These are phyloP conservation scores for Aristolochia contorta DNA, from an alignment of 164 flowering plant genomes.

Conservation along the genomic window DNA sequence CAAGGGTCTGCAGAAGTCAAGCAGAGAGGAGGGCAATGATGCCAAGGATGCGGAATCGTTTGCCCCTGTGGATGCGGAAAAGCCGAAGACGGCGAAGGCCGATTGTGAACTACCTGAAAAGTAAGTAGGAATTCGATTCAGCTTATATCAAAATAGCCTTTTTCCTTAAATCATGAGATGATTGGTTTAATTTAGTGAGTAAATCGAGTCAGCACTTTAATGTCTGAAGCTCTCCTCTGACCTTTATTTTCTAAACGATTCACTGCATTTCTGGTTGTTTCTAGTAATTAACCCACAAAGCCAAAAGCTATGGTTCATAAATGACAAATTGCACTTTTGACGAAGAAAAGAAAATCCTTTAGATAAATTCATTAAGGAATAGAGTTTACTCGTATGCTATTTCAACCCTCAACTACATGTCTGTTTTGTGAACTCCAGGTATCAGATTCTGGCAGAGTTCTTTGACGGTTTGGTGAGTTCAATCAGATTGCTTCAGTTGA, in stretches of 20 bases:
- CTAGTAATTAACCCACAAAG: no score
- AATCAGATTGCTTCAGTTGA: conserved; percentile 48
- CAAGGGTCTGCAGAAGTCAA: conserved; percentile 12
- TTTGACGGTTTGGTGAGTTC: conserved; percentile 37
- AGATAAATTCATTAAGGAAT: not conserved
- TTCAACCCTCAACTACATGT: not conserved
- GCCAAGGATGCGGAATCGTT: not conserved
- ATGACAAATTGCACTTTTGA: not conserved
- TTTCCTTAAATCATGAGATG: not conserved
- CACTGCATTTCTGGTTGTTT: not conserved
- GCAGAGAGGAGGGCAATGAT: not conserved
- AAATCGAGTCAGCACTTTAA: not conserved
- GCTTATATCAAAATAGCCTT: not conserved
- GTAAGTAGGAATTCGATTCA: not conserved
- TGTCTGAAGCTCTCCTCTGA: not conserved
- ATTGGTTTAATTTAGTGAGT: not conserved
- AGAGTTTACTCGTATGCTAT: not conserved
- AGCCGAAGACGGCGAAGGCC: not conserved
- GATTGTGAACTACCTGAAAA: not conserved
- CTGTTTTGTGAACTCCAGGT: conserved; percentile 19
- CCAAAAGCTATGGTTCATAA: no score
- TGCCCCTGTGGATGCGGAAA: not conserved
- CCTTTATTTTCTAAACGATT: not conserved
- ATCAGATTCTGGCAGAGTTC: conserved; percentile 29
- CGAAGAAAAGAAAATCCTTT: no score